Evolutionary conservation across 345 rosid genomes (phyloP).

Genomic region (Cardiospermum halicacabum): DNA sequence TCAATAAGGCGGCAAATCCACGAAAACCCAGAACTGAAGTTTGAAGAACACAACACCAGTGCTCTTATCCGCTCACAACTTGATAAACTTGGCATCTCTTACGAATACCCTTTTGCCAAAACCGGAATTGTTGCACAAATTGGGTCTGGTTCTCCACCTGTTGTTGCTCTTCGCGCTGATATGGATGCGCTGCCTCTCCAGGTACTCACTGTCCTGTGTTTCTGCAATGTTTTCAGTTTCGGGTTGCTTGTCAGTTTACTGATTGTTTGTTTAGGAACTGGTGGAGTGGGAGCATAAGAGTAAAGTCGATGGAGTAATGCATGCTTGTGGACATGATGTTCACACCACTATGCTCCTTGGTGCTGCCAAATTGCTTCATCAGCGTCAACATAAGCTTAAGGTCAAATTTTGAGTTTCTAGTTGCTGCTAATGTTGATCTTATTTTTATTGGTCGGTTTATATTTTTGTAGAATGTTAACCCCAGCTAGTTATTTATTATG

Average conservation of each 20-base stretch:
- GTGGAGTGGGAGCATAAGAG: slow-evolving; percentile 89
- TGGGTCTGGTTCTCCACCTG: slow-evolving; percentile 66
- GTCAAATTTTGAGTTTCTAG: slow-evolving; percentile 31
- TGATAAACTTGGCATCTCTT: slow-evolving; percentile 47
- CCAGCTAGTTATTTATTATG: too few relatives aligned
- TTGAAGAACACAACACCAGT: slow-evolving; percentile 67
- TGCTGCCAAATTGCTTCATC: slow-evolving; percentile 79
- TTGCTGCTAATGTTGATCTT: not conserved
- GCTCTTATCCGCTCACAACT: slow-evolving; percentile 66
- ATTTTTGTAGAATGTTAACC: not conserved
- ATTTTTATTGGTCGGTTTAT: not conserved
- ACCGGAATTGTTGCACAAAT: slow-evolving; percentile 71
- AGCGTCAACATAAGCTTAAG: slow-evolving; percentile 55
- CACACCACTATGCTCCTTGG: slow-evolving; percentile 91
- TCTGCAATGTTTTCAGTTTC: not conserved
- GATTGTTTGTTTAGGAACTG: slow-evolving; percentile 42
- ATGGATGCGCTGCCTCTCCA: slow-evolving; percentile 80
- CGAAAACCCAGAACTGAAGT: slow-evolving; percentile 74
- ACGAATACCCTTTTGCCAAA: slow-evolving; percentile 57
- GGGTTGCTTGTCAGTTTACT: not conserved
- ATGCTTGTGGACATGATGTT: slow-evolving; percentile 83
- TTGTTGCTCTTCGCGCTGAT: slow-evolving; percentile 84
- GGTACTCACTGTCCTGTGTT: slow-evolving; percentile 14
- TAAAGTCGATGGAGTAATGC: slow-evolving; percentile 75
- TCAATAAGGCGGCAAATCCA: slow-evolving; percentile 71